A percentile compares a stretch with the other conserved stretches of the same genome.
Evolutionary conservation across 2,329 filamentous ascomycete genomes (phyloP).

Genomic region (Bipolaris oryzae): DNA sequence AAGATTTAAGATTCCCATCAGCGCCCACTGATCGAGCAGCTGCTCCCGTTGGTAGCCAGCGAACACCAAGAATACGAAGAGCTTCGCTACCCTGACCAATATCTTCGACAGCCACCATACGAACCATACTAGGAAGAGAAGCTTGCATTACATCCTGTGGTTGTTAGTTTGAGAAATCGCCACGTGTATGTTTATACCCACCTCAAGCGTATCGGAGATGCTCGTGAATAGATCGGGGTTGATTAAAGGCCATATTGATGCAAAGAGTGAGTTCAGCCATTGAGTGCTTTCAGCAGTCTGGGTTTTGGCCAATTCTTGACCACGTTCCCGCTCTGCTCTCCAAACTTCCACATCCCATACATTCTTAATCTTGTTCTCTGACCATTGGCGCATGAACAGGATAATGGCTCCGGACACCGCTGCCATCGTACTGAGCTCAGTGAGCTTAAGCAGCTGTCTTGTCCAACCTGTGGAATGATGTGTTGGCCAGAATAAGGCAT

Average conservation of each 20-base stretch:
- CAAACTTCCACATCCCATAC: slow-evolving; percentile 73
- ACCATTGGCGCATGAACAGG: slow-evolving; percentile 63
- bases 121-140: slow-evolving; percentile 69
- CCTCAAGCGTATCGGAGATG: slow-evolving; percentile 71
- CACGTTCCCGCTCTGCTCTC: slow-evolving; percentile 65
- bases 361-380: slow-evolving; percentile 64
- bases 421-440: slow-evolving; percentile 39
- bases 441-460: slow-evolving; percentile 34
- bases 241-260: slow-evolving; percentile 73
- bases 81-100: slow-evolving; percentile 76
- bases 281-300: slow-evolving; percentile 68
- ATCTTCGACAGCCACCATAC: slow-evolving; percentile 78
- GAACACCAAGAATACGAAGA: slow-evolving; percentile 71
- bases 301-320: slow-evolving; percentile 54
- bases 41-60: slow-evolving; percentile 74
- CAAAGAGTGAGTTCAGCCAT: slow-evolving; percentile 73
- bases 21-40: slow-evolving; percentile 65
- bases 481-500: slow-evolving; percentile 44
- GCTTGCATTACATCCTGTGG: slow-evolving; percentile 75
- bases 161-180: slow-evolving; percentile 17
- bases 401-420: slow-evolving; percentile 44
- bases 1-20: slow-evolving; percentile 62
- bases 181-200: slow-evolving; percentile 11
- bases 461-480: slow-evolving; percentile 39
- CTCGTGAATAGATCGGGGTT: slow-evolving; percentile 76